Percentiles rank a stretch among this genome's conserved stretches.
These are phyloP conservation scores for Aspergillus sp. DNA, from an alignment of 2,329 filamentous ascomycete genomes.

Conservation along the genomic window DNA sequence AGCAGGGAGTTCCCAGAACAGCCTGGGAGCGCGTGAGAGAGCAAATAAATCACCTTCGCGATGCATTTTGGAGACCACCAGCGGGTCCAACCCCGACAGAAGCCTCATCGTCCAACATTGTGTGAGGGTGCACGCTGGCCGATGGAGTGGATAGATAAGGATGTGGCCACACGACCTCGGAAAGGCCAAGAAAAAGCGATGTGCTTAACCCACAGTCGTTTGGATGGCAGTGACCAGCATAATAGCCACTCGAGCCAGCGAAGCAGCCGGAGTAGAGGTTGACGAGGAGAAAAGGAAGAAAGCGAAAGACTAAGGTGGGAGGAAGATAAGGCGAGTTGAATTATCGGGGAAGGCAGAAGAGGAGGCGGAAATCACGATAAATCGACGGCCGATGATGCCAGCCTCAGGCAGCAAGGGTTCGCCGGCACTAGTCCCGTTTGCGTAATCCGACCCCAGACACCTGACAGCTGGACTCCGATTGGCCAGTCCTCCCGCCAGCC, in stretches of 20 bases:
- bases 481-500: not conserved
- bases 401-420: not conserved
- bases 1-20: not conserved
- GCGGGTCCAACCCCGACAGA: slow-evolving; percentile 25
- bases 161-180: slow-evolving; percentile 9
- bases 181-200: slow-evolving; percentile 9
- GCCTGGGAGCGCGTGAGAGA: not conserved
- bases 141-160: slow-evolving; percentile 16
- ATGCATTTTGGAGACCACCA: slow-evolving; percentile 22
- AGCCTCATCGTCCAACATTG: slow-evolving; percentile 35
- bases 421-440: not conserved
- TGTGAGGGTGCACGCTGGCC: slow-evolving; percentile 8
- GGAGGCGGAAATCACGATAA: not conserved
- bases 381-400: not conserved
- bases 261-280: slow-evolving; percentile 14
- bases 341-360: not conserved
- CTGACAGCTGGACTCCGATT: not conserved
- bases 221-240: slow-evolving; percentile 21
- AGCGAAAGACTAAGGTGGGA: not conserved
- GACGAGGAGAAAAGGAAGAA: not conserved
- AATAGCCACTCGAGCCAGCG: slow-evolving; percentile 27
- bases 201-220: slow-evolving; percentile 8
- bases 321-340: not conserved
- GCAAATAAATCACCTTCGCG: slow-evolving; percentile 28
- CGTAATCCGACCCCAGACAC: not conserved